phyloP scores from a whole-genome alignment of 139 green algal species.

The Microglena sp. region DNA sequence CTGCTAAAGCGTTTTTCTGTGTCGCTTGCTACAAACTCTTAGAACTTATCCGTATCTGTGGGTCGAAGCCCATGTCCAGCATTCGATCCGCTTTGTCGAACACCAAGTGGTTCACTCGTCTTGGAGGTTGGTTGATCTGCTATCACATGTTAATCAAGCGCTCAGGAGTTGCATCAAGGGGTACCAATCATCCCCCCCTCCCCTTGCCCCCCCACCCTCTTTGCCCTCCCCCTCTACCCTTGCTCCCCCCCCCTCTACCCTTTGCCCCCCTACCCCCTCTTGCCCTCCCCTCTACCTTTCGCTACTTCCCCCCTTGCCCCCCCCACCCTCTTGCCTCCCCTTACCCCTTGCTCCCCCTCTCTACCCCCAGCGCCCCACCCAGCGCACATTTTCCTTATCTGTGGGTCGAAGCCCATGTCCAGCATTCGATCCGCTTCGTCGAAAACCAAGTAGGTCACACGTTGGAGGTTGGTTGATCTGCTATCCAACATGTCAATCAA shows the following conservation, averaged over 20 bases:
- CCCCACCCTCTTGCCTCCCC: not conserved
- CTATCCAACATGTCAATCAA: conserved; percentile 79
- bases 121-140: not conserved
- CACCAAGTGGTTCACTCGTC: not conserved
- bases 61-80: not conserved
- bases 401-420: conserved; percentile 91
- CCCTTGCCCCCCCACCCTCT: too few species aligned
- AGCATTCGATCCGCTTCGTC: conserved; percentile 96
- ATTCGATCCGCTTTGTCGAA: not conserved
- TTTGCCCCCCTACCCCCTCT: not conserved
- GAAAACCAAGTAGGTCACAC: conserved; percentile 84
- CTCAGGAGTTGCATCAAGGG: too few species aligned
- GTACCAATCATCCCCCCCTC: too few species aligned
- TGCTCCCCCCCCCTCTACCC: not conserved
- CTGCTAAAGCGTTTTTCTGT: too few species aligned
- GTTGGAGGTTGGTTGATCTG: conserved; percentile 53
- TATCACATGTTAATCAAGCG: too few species aligned
- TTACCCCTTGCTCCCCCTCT: not conserved
- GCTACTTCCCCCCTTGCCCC: not conserved
- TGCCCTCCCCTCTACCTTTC: not conserved
- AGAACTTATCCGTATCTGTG: not conserved
- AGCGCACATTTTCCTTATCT: conserved; percentile 40
- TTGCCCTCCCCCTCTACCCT: too few species aligned
- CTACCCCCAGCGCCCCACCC: conserved; percentile 11
- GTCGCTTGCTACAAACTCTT: too few species aligned